Conservation (phyloP, 768 basidiomycete genomes). For the Leccinum rimulosum region DNA sequence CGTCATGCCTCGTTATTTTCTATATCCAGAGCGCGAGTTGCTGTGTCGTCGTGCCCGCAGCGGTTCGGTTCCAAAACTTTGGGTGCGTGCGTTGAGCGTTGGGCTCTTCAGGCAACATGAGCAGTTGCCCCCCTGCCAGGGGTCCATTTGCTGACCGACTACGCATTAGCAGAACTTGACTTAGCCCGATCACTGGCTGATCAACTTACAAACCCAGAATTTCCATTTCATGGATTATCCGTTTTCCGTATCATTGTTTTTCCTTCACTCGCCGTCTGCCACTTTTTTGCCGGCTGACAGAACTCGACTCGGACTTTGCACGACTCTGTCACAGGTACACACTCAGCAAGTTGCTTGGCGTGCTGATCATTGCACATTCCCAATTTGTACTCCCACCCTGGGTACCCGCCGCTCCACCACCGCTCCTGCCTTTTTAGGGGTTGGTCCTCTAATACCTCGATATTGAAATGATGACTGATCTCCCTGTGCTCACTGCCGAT, state of each 20-base stretch:
- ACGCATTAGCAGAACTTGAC: not conserved
- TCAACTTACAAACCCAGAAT: constrained; percentile 16
- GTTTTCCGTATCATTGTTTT: constrained; percentile 7
- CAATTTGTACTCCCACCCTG: not conserved
- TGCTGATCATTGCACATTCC: constrained; percentile 8
- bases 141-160: constrained; percentile 5
- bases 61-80: constrained; percentile 5
- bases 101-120: not conserved
- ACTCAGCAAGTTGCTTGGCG: constrained; percentile 1
- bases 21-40: not conserved
- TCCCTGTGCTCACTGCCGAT: constrained; percentile 21
- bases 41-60: not conserved
- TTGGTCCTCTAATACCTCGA: not conserved
- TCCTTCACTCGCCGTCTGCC: not conserved
- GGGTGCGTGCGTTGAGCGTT: not conserved
- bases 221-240: constrained; percentile 10
- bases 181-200: constrained; percentile 21
- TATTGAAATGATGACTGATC: constrained; percentile 36
- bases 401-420: constrained; percentile 5
- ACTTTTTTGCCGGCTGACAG: not conserved
- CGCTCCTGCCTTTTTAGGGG: constrained; percentile 28
- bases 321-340: not conserved
- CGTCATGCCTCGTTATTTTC: not conserved
- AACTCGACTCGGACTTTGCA: not conserved
- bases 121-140: constrained; percentile 6